Evolutionary conservation across 1,139 yeast genomes (phyloP).

Genomic region (Diutina sp.): DNA sequence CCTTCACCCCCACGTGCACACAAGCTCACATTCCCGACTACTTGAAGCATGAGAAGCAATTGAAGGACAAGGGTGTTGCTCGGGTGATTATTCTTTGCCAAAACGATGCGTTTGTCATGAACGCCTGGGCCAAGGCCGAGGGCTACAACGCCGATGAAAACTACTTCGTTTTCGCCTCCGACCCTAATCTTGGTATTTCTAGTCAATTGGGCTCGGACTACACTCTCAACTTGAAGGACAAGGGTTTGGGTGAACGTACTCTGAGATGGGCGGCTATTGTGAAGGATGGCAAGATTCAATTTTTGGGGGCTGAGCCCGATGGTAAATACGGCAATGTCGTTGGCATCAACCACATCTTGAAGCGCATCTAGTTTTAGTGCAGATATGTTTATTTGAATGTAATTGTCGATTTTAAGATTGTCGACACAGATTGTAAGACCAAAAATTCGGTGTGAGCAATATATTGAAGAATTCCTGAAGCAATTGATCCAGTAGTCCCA

Average conservation of each 20-base stretch:
- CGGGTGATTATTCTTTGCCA: not conserved
- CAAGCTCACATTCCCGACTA: slow-evolving; percentile 2
- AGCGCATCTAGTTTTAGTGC: not conserved
- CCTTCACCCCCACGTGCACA: slow-evolving; percentile 1
- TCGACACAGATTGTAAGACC: too few species aligned
- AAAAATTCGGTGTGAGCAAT: too few species aligned
- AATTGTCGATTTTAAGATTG: too few species aligned
- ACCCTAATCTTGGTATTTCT: not conserved
- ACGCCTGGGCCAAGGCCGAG: slow-evolving; percentile 1
- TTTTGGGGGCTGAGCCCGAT: not conserved
- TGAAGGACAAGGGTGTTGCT: not conserved
- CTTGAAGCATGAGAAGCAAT: not conserved
- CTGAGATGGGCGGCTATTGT: not conserved
- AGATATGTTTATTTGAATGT: not conserved
- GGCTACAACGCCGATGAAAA: not conserved
- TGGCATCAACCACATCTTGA: not conserved
- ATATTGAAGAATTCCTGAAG: not conserved
- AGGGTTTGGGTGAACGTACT: not conserved
- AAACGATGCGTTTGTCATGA: slow-evolving; percentile 1
- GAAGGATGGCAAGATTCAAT: not conserved
- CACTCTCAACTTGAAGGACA: not conserved
- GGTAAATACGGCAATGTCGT: not conserved
- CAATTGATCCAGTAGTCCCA: not conserved
- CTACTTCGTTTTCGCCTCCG: slow-evolving; percentile 11
- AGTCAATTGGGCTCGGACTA: not conserved